These are phyloP conservation scores for Suillus occidentalis DNA, from an alignment of 768 basidiomycete species.

Conservation along the genomic window DNA sequence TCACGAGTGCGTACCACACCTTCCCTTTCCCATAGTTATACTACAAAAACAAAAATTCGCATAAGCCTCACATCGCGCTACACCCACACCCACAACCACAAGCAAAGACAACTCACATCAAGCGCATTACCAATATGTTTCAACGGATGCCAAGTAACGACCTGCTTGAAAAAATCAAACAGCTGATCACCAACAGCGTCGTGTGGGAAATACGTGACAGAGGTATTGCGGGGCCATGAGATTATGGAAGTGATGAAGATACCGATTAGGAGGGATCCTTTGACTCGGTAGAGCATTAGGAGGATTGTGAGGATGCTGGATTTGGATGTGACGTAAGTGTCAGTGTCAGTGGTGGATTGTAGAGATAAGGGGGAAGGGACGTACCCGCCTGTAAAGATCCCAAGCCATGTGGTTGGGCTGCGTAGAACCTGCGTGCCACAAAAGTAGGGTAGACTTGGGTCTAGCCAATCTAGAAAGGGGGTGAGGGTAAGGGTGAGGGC, in stretches of 20 bases:
- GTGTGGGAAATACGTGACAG: constrained; percentile 82
- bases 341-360: no score
- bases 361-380: constrained; percentile 19
- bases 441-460: constrained; percentile 49
- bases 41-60: constrained; percentile 37
- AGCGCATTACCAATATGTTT: constrained; percentile 62
- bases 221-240: constrained; percentile 83
- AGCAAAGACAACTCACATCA: no score
- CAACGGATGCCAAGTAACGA: constrained; percentile 73
- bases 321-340: no score
- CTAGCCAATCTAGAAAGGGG: constrained; percentile 28
- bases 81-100: no score
- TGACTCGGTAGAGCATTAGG: constrained; percentile 82
- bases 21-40: constrained; percentile 58
- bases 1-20: constrained; percentile 86
- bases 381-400: constrained; percentile 80
- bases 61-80: no score
- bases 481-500: no score
- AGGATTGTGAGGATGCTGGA: constrained; percentile 70
- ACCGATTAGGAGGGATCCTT: constrained; percentile 79
- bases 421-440: constrained; percentile 66
- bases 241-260: constrained; percentile 84
- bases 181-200: constrained; percentile 63
- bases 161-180: constrained; percentile 84
- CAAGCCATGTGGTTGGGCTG: constrained; percentile 84